Base-by-base conservation (phyloP, 2,329 filamentous ascomycete genomes). In the Periconia macrospinosa region DNA sequence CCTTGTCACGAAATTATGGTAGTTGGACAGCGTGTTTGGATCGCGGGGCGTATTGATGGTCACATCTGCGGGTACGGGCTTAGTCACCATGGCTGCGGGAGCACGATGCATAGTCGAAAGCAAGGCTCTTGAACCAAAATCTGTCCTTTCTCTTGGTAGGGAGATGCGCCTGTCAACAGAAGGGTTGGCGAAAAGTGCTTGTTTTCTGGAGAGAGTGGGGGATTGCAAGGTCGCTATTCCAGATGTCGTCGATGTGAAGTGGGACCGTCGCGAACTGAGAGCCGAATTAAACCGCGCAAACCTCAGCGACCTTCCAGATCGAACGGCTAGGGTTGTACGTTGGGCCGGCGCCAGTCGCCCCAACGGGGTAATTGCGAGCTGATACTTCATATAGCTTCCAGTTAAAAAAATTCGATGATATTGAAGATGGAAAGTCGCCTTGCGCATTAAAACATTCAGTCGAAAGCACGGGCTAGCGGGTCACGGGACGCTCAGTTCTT, bases 11-110 rank as follows among this genome's bases (percentile, higher is more conserved):
- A 91, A 97, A 52, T 88, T 86, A 74, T 90, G 86, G 76, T 97
- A 97, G 79, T 97, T 97, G 70, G 90, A 89, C 54, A 94, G 78
- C 23, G 94, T 97, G 74, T 92, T 95, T 49, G 92, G 92, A 76
- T 97, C 93, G 68, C 90, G 85, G 47, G 80, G 77, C 44, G 73
- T 71, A 41, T 72, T 74, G 60, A 79, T 77, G 41, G 67, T 63
- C 23, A 68, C 56, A 55, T 68, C 57, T 1, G 63, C 60, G 41
- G 67, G 65, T 41, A 70, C 69, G n/a, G 67, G 73, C 56, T 68
- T 71, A 41, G 64, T 69, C 17, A 68, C 62, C 65, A 73, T 69
- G 2, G 70, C 71, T 33, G 67, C 65, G 41, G 68, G 61, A 19
- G 58, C 54, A 37, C 59, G 60, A 56, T 65, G 63, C 59, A 66